These are phyloP conservation scores for Saitozyma sp. DNA, from an alignment of 768 basidiomycete species.

Conservation along the genomic window DNA sequence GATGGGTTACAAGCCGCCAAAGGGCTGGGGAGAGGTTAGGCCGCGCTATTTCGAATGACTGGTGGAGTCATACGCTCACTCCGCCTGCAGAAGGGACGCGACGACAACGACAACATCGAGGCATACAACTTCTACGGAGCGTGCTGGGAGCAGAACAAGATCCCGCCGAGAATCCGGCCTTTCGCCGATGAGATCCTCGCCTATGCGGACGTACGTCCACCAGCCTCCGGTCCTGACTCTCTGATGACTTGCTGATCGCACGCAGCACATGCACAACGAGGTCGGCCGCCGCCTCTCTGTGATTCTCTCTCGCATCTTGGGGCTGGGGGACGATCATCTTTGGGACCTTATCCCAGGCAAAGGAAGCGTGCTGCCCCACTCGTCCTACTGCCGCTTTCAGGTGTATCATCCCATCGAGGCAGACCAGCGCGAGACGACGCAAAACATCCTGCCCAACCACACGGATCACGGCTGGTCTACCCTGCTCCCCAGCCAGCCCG, in stretches of 20 bases:
- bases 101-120: constrained; percentile 8
- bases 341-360: constrained; percentile 17
- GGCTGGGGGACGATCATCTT: constrained; percentile 22
- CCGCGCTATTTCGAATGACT: not conserved
- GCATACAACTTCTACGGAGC: constrained; percentile 21
- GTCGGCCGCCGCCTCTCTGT: constrained; percentile 14
- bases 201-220: constrained; percentile 2
- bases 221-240: not conserved
- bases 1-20: constrained; percentile 3
- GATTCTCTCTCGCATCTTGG: constrained; percentile 23
- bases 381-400: constrained; percentile 8
- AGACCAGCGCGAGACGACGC: not conserved
- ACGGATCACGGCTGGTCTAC: constrained; percentile 10
- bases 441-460: not conserved
- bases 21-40: constrained; percentile 7
- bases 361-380: constrained; percentile 1
- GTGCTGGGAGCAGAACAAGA: constrained; percentile 1
- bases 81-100: constrained; percentile 4
- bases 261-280: not conserved
- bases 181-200: constrained; percentile 18
- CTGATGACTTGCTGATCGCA: not conserved
- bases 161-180: constrained; percentile 10
- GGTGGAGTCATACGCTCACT: not conserved
- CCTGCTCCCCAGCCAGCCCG: constrained; percentile 24
- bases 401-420: constrained; percentile 11